These are phyloP conservation scores for Ganoderma lucidum DNA, from an alignment of 1,284 basidiomycete species.

Conservation along the genomic window DNA sequence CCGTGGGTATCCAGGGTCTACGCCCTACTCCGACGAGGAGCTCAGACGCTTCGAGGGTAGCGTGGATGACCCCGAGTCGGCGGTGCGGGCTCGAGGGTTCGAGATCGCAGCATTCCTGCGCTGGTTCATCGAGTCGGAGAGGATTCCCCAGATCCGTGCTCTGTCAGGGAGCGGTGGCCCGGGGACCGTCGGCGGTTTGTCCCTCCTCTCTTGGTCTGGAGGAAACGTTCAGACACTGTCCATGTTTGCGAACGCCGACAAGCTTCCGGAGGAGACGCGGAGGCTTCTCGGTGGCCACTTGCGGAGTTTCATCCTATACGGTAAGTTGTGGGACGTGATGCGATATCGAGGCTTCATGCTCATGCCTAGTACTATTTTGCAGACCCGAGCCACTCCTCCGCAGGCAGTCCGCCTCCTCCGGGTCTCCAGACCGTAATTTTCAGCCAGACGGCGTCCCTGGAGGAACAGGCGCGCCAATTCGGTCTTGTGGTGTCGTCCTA, in stretches of 20 bases:
- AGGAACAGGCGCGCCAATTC: slow-evolving; percentile 20
- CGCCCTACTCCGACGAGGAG: slow-evolving; percentile 36
- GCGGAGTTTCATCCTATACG: slow-evolving; percentile 36
- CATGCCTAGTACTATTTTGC: not conserved
- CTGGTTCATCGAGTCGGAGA: slow-evolving; percentile 36
- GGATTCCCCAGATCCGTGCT: slow-evolving; percentile 28
- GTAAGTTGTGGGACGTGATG: slow-evolving; percentile 21
- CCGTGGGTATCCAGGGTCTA: slow-evolving; percentile 43
- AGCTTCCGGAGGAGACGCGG: slow-evolving; percentile 29
- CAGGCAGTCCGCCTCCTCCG: slow-evolving; percentile 8
- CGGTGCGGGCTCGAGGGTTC: slow-evolving; percentile 30
- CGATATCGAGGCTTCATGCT: not conserved
- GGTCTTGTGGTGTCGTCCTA: slow-evolving; percentile 26
- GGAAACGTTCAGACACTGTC: slow-evolving; percentile 30
- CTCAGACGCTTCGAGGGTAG: slow-evolving; percentile 18
- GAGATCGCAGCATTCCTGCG: slow-evolving; percentile 40
- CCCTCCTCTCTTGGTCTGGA: slow-evolving; percentile 40
- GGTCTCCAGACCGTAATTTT: not conserved
- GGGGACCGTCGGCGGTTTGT: slow-evolving; percentile 33
- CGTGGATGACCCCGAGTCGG: slow-evolving; percentile 19
- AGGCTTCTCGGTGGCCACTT: slow-evolving; percentile 30
- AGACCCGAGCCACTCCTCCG: slow-evolving; percentile 15
- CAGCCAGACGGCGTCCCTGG: slow-evolving; percentile 5
- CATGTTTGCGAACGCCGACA: slow-evolving; percentile 36
- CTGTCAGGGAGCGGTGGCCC: not conserved